A percentile compares a stretch with the other conserved stretches of the same genome.
Conservation (phyloP, 768 basidiomycete genomes). For the Boletus edulis region DNA sequence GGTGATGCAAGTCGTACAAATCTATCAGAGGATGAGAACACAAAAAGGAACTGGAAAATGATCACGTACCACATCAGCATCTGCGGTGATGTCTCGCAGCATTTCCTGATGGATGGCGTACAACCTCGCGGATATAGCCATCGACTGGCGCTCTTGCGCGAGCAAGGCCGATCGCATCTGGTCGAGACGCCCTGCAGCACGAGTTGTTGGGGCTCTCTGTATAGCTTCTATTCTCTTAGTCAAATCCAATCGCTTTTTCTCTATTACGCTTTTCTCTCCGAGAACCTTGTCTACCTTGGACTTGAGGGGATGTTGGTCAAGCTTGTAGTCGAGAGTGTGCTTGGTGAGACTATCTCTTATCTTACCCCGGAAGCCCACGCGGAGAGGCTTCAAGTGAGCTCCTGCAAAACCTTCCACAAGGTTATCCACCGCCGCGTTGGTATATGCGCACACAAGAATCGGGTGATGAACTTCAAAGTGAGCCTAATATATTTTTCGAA, state of each 20-base stretch:
- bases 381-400: conserved; percentile 67
- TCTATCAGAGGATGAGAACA: conserved; percentile 35
- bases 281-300: conserved; percentile 40
- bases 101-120: conserved; percentile 62
- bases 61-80: conserved; percentile 69
- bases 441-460: conserved; percentile 90
- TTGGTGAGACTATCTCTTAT: conserved; percentile 54
- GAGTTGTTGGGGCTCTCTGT: conserved; percentile 15
- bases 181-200: conserved; percentile 22
- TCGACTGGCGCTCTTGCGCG: conserved; percentile 29
- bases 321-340: conserved; percentile 62
- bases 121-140: conserved; percentile 39
- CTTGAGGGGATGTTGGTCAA: conserved; percentile 58
- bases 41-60: background rate
- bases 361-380: conserved; percentile 65
- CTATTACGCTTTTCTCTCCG: conserved; percentile 36
- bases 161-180: conserved; percentile 29
- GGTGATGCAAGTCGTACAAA: conserved; percentile 87
- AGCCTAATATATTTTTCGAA: conserved; percentile 36
- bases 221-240: conserved; percentile 20
- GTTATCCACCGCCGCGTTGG: conserved; percentile 91
- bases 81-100: conserved; percentile 56
- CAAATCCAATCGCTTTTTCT: conserved; percentile 27
- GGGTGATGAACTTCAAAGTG: conserved; percentile 84
- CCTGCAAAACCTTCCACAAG: conserved; percentile 71